Evolutionary conservation across 2,329 filamentous ascomycete genomes (phyloP).

Genomic region (Cyphellophora europaea): DNA sequence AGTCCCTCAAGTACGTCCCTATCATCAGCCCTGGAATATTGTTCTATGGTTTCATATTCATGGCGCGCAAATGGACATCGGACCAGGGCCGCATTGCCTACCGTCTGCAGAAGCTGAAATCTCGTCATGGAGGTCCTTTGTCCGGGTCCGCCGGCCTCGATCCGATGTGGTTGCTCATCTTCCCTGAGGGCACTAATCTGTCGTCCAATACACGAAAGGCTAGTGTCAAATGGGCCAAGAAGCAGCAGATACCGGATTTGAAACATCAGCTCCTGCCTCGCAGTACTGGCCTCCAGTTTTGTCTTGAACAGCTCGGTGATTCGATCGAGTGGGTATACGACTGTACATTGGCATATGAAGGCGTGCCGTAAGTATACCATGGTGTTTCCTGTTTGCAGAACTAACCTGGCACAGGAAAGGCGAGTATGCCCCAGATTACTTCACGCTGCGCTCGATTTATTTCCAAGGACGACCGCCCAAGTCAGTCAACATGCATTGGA

Average conservation of each 20-base stretch:
- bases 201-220: conserved; percentile 60
- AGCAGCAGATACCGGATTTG: conserved; percentile 62
- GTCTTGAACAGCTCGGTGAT: conserved; percentile 62
- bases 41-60: conserved; percentile 84
- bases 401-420: conserved; percentile 42
- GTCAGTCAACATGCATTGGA: conserved; percentile 86
- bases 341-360: conserved; percentile 26
- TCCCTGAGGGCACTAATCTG: conserved; percentile 79
- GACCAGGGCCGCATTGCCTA: conserved; percentile 69
- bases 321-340: conserved; percentile 80
- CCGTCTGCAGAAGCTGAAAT: conserved; percentile 61
- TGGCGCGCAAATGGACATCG: conserved; percentile 79
- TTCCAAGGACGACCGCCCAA: conserved; percentile 74
- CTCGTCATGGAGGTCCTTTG: conserved; percentile 34
- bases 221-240: conserved; percentile 67
- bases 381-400: not conserved
- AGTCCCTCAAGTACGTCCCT: conserved; percentile 73
- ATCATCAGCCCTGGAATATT: conserved; percentile 72
- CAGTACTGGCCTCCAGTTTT: conserved; percentile 73
- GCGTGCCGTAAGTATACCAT: conserved; percentile 19
- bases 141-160: conserved; percentile 35
- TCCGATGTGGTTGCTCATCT: conserved; percentile 85
- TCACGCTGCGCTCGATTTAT: conserved; percentile 68
- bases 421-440: conserved; percentile 70
- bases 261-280: conserved; percentile 68